Evolutionary conservation across 805 yeast species (phyloP), one percentile per base, ranked within the genome.

Genomic region (Zygotorulaspora chibaensis): DNA sequence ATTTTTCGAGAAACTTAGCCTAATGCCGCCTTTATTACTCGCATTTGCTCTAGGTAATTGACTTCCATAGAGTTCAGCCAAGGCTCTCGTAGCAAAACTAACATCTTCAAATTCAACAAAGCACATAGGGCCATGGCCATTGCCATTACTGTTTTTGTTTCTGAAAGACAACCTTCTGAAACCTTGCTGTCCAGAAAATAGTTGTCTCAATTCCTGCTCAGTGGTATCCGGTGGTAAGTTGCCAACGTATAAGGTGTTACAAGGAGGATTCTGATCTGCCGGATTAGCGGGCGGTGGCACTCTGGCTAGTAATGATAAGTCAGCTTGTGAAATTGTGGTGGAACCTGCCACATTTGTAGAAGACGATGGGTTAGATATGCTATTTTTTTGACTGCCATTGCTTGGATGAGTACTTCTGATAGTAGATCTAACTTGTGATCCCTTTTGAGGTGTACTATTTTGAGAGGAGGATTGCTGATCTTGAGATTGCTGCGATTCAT

Each of bases 51-150:
- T 77, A 26, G 96, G 95, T 58, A 93, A 75, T 9, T 93, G 88
- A 52, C 93, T 76, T 12, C 99, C 99, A 62, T 93, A 93, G 40
- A 93, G 72, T 67, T 90, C 96, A 27, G 96, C 96, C 48, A 93
- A 73, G 0, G 98, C 97, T 58, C 87, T 76, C 1, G 98, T 88
- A 1, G 99, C 99, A 67, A 80, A 84, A 2, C 85, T 83, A 42
- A 93, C 96, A 65, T 91, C 97, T 57, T 93, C 99, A 70, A 93
- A 93, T 71, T 93, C 99, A 44, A 93, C 99, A 74, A 93, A 93
- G 67, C 99, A 93, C 98, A 93, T 93, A 45, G 99, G 99, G 3
- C 99, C 98, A 69, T 85, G 95, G n/a, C 71, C 71, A 55, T 74
- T 76, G 41, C 74, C 75, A 40, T 64, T 55, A 18, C 59, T 59